Conservation (phyloP, 2,329 filamentous ascomycete species). For the Diaporthe citriasiana region DNA sequence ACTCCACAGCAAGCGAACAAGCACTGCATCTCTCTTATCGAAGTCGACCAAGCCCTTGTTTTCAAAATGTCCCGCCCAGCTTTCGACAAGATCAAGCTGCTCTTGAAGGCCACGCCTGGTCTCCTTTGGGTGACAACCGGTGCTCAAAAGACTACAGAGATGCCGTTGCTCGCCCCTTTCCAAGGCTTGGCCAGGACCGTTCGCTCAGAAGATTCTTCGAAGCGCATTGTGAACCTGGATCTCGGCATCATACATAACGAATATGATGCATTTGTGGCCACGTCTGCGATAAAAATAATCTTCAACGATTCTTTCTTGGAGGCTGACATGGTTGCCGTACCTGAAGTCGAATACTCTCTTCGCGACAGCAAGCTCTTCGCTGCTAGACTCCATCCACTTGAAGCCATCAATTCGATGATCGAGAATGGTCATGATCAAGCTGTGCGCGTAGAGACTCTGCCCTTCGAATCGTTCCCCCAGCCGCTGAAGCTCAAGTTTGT, state of each 20-base stretch:
- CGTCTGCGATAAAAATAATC: constrained; percentile 40
- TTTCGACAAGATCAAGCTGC: constrained; percentile 57
- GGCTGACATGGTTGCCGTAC: constrained; percentile 35
- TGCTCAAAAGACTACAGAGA: constrained; percentile 53
- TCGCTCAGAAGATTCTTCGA: constrained; percentile 63
- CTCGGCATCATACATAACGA: constrained; percentile 44
- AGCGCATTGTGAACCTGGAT: constrained; percentile 60
- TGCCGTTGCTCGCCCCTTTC: constrained; percentile 57
- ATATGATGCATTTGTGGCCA: not conserved
- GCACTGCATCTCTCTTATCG: constrained; percentile 62
- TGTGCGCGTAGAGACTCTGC: constrained; percentile 8
- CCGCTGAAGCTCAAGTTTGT: constrained; percentile 44
- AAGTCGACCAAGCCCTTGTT: constrained; percentile 54
- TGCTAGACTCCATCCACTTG: constrained; percentile 60
- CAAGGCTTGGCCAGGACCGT: constrained; percentile 63
- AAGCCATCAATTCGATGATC: constrained; percentile 59
- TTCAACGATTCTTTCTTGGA: constrained; percentile 47
- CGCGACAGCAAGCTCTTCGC: constrained; percentile 56
- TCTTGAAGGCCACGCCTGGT: constrained; percentile 55
- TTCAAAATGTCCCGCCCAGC: constrained; percentile 56
- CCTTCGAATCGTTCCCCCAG: not conserved
- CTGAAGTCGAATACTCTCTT: constrained; percentile 61
- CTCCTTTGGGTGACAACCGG: constrained; percentile 64
- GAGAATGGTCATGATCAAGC: constrained; percentile 49
- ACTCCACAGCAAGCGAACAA: constrained; percentile 50